Percentiles rank a stretch among this genome's conserved stretches.
These are phyloP conservation scores for Parathielavia appendiculata DNA, from an alignment of 495 filamentous ascomycete genomes.

Conservation along the genomic window DNA sequence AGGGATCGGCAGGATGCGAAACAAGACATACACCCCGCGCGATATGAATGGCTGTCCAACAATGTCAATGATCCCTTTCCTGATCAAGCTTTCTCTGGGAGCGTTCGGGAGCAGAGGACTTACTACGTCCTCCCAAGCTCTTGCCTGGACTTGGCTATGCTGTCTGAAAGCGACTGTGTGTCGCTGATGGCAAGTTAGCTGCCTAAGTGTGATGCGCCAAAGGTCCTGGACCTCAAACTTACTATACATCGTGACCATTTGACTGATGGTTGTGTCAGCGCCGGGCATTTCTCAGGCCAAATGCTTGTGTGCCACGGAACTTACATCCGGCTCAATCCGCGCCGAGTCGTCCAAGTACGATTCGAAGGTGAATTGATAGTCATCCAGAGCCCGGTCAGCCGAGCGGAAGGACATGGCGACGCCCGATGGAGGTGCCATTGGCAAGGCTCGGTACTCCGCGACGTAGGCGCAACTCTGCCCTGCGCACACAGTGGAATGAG, in stretches of 20 bases:
- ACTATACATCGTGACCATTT: conserved; percentile 21
- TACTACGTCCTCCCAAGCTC: conserved; percentile 57
- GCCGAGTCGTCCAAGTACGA: conserved; percentile 23
- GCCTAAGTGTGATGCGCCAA: not conserved
- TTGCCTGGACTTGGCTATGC: conserved; percentile 45
- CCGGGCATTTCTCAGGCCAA: not conserved
- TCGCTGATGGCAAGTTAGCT: conserved; percentile 25
- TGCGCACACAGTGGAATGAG: not conserved
- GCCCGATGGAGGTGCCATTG: not conserved
- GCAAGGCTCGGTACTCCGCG: not conserved
- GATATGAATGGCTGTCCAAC: conserved; percentile 44
- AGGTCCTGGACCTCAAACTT: not conserved
- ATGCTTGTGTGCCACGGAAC: conserved; percentile 4
- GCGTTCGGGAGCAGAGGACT: too few species aligned
- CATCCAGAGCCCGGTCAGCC: conserved; percentile 16
- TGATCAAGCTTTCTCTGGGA: too few species aligned
- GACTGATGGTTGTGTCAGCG: not conserved
- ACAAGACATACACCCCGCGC: conserved; percentile 36
- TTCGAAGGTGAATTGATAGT: conserved; percentile 36
- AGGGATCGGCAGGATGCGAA: not conserved
- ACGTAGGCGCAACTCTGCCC: not conserved
- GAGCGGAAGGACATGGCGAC: conserved; percentile 9
- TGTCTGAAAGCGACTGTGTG: conserved; percentile 35
- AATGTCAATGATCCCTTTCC: too few species aligned
- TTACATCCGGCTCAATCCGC: conserved; percentile 33